phyloP scores from a whole-genome alignment of 78 protist genomes.

The Dictyostelium capitatum region DNA sequence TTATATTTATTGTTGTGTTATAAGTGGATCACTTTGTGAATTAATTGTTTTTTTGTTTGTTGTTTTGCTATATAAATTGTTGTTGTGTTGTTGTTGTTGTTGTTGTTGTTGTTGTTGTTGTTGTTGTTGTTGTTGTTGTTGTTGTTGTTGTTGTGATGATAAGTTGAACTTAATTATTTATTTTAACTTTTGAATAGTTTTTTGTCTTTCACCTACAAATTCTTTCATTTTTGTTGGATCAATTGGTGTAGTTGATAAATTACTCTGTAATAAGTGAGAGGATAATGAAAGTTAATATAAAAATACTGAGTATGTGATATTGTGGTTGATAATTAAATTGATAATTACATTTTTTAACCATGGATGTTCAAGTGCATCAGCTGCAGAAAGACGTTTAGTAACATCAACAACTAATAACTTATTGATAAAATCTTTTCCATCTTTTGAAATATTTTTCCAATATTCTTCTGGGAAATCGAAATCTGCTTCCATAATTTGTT shows the following conservation, averaged over 20 bases:
- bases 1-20: too few relatives aligned
- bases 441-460: conserved; percentile 66
- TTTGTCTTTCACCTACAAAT: conserved; percentile 47
- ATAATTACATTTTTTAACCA: conserved; percentile 64
- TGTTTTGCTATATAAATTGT: too few relatives aligned
- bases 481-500: conserved; percentile 82
- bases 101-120: too few relatives aligned
- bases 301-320: not conserved
- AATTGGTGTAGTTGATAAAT: not conserved
- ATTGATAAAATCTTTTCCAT: conserved; percentile 75
- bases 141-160: too few relatives aligned
- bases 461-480: conserved; percentile 77
- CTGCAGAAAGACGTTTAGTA: conserved; percentile 47
- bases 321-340: not conserved
- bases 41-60: too few relatives aligned
- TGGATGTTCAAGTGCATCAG: conserved; percentile 71
- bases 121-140: too few relatives aligned
- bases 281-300: not conserved
- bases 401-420: conserved; percentile 76
- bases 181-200: conserved; percentile 19
- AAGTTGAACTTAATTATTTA: too few relatives aligned
- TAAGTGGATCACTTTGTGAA: too few relatives aligned
- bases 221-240: conserved; percentile 1
- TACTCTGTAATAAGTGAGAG: not conserved
- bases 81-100: too few relatives aligned